Evolutionary conservation across 108 stramenopile species (phyloP).

Genomic region (Skeletonema potamos): DNA sequence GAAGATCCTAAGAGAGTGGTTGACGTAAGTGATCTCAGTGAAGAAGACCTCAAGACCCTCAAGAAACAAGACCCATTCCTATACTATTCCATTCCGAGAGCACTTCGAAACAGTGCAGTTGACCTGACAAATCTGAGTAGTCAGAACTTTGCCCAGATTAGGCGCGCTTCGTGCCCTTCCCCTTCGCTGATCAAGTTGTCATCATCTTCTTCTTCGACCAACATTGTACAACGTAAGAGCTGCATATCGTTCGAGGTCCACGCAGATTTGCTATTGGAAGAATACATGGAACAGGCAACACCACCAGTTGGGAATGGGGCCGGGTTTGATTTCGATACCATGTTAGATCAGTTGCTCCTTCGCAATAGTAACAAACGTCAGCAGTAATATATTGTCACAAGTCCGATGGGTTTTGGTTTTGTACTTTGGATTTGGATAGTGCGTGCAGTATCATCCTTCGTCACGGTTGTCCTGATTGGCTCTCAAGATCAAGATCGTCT

Average conservation of each 20-base stretch:
- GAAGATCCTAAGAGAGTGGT: background rate
- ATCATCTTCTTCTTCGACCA: background rate
- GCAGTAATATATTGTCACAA: background rate
- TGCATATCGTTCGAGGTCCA: background rate
- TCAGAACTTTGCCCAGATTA: background rate
- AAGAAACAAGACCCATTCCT: background rate
- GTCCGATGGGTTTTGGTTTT: too few species aligned
- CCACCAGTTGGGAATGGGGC: background rate
- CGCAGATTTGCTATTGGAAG: background rate
- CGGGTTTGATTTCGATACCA: background rate
- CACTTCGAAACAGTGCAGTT: background rate
- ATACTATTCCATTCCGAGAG: background rate
- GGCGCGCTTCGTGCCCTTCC: background rate
- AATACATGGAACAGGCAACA: background rate
- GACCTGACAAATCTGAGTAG: background rate
- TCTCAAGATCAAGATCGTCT: too few species aligned
- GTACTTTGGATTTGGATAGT: too few species aligned
- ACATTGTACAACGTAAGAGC: background rate
- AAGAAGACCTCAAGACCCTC: background rate
- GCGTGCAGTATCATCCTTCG: too few species aligned
- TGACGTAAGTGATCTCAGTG: background rate
- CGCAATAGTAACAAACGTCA: background rate
- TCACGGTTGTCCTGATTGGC: too few species aligned
- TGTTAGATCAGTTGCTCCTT: background rate
- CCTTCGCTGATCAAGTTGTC: background rate